Evolutionary conservation across 495 filamentous ascomycete genomes (phyloP), one percentile per base, ranked within the genome.

Genomic region (Penicillium steckii): DNA sequence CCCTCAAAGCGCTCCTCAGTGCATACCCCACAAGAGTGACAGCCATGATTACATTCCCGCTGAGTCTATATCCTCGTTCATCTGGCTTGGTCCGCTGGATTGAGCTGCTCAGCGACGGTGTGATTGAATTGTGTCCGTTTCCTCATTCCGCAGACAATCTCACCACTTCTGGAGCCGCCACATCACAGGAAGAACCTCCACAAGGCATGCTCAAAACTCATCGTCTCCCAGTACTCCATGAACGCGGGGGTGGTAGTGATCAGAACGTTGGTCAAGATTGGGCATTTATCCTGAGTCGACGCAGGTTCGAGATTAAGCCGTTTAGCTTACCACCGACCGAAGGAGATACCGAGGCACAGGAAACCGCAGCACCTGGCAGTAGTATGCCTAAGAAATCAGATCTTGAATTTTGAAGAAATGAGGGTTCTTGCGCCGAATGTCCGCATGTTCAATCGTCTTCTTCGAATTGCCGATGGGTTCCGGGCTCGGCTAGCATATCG

Each of bases 311-410:
- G 53, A 91, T 98, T 54, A 90, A 86, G 69, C 87, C 89, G 7
- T 98, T 88, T 67, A 92, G 86, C 67, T 72, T 98, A 44, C 95
- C 95, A 29, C 94, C 94, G 1, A 80, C 90, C n/a, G 89, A 90
- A 33, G 89, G 84, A 3, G 90, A 93, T 51, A 77, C 78, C 26
- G 84, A 88, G 56, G 86, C 83, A 44, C 84, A 89, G 61, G 81
- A 82, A 41, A 77, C 74, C 25, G 68, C 71, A 19, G 68, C 52
- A 38, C 60, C 69, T 10, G 56, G 69, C 19, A 75, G 69, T 53
- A 80, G 69, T 53, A 80, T 80, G 74, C 78, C 74, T 3, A 86
- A 80, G 35, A 85, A 84, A 60, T 74, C 75, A 9, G 84, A 90
- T 59, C 77, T 94, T 26, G 88, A 93, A 53, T 94, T 94, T 21